Evolutionary conservation across 2,329 filamentous ascomycete species (phyloP), one percentile per base, ranked within the genome.

Genomic region (Blastomyces silverae): DNA sequence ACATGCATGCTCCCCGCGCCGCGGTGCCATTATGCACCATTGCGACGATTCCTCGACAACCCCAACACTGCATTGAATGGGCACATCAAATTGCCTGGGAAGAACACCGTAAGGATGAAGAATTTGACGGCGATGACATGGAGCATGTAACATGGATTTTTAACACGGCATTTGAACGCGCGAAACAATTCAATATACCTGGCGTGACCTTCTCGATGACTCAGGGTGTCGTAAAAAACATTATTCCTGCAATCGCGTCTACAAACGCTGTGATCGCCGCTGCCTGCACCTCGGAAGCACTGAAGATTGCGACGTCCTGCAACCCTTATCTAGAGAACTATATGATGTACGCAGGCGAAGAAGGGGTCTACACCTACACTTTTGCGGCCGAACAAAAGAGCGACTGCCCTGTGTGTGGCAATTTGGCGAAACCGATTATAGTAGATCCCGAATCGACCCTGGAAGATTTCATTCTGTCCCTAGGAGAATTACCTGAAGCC

Each of bases 281-380:
- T 1, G 89, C 90, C 62, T 97, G 93, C 78, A 97, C 94, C 78
- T 97, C 96, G 69, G 94, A 99, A 78, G 93, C 92, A 1, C 87
- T 97, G 79, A 99, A 99, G 79, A 90, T 99, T 67, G 90, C 89
- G 53, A 96, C 91, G 17, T 86, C 84, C 60, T 86, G 88, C 48
- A 94, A 93, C 42, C 91, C 93, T 0, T 88, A 87, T 68, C 82
- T 99, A 20, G 89, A 89, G 64, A 96, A 96, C 76, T 99, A 99
- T 79, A 97, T 97, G 92, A 96, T 97, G 90, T 99, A 99, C 77
- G 96, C 91, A 15, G 94, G 95, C 58, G 92, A 97, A 73, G 93
- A 96, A 73, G 85, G 89, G 69, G 89, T 99, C 69, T 99, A 99
- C 80, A 99, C 94, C 0, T 97, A 96, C 77, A 99, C 94, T 0